Evolutionary conservation across 805 yeast genomes (phyloP).

Genomic region (Ogataea trehalophila): DNA sequence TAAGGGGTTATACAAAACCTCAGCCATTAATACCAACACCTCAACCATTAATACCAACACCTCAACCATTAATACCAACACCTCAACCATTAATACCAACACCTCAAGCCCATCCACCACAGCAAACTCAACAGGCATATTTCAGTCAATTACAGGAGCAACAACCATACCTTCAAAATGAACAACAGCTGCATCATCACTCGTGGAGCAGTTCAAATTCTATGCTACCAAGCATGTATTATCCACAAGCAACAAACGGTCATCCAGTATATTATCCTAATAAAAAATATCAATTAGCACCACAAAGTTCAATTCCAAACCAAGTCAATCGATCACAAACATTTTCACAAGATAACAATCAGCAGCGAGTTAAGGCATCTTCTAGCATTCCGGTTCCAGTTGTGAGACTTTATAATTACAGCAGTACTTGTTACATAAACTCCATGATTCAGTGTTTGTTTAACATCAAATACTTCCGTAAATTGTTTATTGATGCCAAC

Average conservation of each 20-base stretch:
- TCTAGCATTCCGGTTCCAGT: not conserved
- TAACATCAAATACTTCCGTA: constrained; percentile 46
- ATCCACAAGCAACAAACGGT: no score
- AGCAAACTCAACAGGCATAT: not conserved
- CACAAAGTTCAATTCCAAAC: not conserved
- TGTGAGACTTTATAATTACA: constrained; percentile 53
- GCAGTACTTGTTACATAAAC: constrained; percentile 74
- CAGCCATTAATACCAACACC: not conserved
- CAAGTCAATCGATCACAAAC: no score
- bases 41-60: no score
- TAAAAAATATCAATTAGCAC: not conserved
- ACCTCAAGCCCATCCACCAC: constrained; percentile 1
- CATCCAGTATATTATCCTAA: no score
- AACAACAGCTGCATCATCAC: not conserved
- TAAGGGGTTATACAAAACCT: constrained; percentile 2
- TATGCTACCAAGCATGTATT: no score
- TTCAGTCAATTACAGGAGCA: not conserved
- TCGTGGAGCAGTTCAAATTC: no score
- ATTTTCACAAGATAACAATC: not conserved
- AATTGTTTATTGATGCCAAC: constrained; percentile 40
- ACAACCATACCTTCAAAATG: not conserved
- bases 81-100: constrained; percentile 1
- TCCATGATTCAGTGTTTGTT: constrained; percentile 68
- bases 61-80: not conserved
- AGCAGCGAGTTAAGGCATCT: not conserved